These are phyloP conservation scores for Keithomyces neogunnii DNA, from an alignment of 2,329 filamentous ascomycete genomes.

Conservation along the genomic window DNA sequence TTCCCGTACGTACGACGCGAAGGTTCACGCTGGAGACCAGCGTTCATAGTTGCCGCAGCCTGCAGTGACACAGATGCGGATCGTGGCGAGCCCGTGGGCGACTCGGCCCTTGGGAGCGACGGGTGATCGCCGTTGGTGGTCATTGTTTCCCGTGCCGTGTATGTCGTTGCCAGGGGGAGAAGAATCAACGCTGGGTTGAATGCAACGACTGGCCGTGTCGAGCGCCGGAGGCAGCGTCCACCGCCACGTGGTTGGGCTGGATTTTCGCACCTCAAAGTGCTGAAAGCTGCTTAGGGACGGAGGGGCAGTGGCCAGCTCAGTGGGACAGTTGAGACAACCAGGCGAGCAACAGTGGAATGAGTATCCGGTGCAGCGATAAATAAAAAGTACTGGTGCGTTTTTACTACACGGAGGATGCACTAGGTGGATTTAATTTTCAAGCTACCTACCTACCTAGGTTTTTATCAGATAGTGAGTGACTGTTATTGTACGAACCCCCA, in stretches of 20 bases:
- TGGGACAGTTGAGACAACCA: too few relatives aligned
- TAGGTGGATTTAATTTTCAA: too few relatives aligned
- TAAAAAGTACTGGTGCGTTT: too few relatives aligned
- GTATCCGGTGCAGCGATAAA: background rate
- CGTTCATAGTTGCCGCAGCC: slow-evolving; percentile 70
- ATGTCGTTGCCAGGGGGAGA: background rate
- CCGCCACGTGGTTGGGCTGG: slow-evolving; percentile 1
- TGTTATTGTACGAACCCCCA: too few relatives aligned
- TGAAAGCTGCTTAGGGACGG: too few relatives aligned
- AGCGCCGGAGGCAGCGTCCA: background rate
- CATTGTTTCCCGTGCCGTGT: slow-evolving; percentile 13
- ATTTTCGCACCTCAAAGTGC: too few relatives aligned
- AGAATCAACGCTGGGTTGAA: background rate
- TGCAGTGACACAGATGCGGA: slow-evolving; percentile 64
- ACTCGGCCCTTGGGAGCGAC: slow-evolving; percentile 27
- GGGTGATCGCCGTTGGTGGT: slow-evolving; percentile 20
- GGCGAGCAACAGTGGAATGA: too few relatives aligned
- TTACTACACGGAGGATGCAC: too few relatives aligned
- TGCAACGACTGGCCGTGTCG: background rate
- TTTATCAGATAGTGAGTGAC: too few relatives aligned
- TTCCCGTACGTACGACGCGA: slow-evolving; percentile 37
- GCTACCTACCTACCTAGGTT: too few relatives aligned
- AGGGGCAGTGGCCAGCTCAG: too few relatives aligned
- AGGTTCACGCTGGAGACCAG: slow-evolving; percentile 60
- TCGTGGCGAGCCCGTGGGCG: slow-evolving; percentile 53